Percentiles rank a stretch among this genome's conserved stretches.
Evolutionary conservation across 208 protist genomes (phyloP).

Genomic region (Endotrypanum monterogeii): DNA sequence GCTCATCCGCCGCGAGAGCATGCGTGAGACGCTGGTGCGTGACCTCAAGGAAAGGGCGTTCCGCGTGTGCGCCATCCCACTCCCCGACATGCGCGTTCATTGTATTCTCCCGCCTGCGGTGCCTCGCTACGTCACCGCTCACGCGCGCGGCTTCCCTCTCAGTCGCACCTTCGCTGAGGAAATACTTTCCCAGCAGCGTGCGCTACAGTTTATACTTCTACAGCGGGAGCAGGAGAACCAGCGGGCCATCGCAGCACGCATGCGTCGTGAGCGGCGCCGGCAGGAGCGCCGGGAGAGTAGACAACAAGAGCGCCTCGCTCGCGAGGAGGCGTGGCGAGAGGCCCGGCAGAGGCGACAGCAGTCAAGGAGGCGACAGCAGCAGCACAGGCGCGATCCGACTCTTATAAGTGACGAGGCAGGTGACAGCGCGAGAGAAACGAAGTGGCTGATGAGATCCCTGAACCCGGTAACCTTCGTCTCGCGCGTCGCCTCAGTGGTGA

Average conservation of each 20-base stretch:
- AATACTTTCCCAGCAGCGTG: conserved; percentile 53
- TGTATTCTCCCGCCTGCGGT: conserved; percentile 58
- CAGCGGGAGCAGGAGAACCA: conserved; percentile 41
- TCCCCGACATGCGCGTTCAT: conserved; percentile 78
- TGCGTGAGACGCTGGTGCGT: conserved; percentile 58
- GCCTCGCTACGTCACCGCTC: conserved; percentile 56
- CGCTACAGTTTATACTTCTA: conserved; percentile 44
- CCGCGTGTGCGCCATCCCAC: conserved; percentile 47
- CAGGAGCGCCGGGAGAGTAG: conserved; percentile 21
- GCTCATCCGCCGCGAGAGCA: conserved; percentile 46
- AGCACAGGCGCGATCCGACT: conserved; percentile 1
- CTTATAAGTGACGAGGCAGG: neutral
- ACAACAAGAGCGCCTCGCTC: conserved; percentile 21
- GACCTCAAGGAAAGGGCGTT: conserved; percentile 53
- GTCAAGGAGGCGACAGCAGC: conserved; percentile 4
- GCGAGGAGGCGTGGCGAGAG: conserved; percentile 13
- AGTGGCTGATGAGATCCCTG: conserved; percentile 5
- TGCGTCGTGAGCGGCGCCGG: conserved; percentile 20
- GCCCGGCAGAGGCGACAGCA: conserved; percentile 6
- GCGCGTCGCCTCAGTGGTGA: conserved; percentile 30
- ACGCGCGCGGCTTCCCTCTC: conserved; percentile 54
- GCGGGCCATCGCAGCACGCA: conserved; percentile 18
- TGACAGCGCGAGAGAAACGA: conserved; percentile 4
- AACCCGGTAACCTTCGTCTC: conserved; percentile 25
- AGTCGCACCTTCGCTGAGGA: conserved; percentile 71